These are phyloP conservation scores for Chaetomium globosum DNA, from an alignment of 2,329 filamentous ascomycete species.

Conservation along the genomic window DNA sequence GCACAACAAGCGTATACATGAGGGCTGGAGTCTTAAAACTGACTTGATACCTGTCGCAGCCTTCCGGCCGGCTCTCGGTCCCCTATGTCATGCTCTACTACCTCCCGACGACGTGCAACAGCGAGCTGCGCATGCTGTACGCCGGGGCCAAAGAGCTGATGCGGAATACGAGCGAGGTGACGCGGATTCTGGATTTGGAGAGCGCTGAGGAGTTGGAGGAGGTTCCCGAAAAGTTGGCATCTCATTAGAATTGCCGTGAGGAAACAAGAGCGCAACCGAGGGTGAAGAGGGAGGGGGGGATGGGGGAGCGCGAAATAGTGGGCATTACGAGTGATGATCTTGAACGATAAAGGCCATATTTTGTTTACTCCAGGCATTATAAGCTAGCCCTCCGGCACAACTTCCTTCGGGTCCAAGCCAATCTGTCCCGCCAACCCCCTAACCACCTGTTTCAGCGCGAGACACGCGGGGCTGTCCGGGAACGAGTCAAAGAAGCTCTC, in stretches of 20 bases:
- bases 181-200: slow-evolving; percentile 81
- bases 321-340: slow-evolving; percentile 10
- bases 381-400: slow-evolving; percentile 49
- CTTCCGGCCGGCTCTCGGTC: slow-evolving; percentile 80
- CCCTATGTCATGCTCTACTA: slow-evolving; percentile 96
- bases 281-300: no score
- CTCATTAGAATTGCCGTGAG: slow-evolving; percentile 36
- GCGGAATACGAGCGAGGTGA: slow-evolving; percentile 90
- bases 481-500: slow-evolving; percentile 96
- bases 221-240: slow-evolving; percentile 67
- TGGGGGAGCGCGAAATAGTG: not conserved
- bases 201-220: slow-evolving; percentile 77
- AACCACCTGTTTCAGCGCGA: slow-evolving; percentile 80
- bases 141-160: slow-evolving; percentile 95
- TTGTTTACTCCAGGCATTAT: not conserved
- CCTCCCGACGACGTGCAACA: slow-evolving; percentile 87
- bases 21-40: not conserved
- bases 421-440: slow-evolving; percentile 68
- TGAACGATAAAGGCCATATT: not conserved
- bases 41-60: slow-evolving; percentile 49
- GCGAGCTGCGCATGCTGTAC: slow-evolving; percentile 87
- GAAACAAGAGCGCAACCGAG: not conserved
- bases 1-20: not conserved
- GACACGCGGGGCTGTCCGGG: slow-evolving; percentile 87
- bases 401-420: slow-evolving; percentile 61